Percentiles rank a stretch among this genome's conserved stretches.
Evolutionary conservation across 2,329 filamentous ascomycete species (phyloP).

Genomic region (Diaporthe citrichinensis): DNA sequence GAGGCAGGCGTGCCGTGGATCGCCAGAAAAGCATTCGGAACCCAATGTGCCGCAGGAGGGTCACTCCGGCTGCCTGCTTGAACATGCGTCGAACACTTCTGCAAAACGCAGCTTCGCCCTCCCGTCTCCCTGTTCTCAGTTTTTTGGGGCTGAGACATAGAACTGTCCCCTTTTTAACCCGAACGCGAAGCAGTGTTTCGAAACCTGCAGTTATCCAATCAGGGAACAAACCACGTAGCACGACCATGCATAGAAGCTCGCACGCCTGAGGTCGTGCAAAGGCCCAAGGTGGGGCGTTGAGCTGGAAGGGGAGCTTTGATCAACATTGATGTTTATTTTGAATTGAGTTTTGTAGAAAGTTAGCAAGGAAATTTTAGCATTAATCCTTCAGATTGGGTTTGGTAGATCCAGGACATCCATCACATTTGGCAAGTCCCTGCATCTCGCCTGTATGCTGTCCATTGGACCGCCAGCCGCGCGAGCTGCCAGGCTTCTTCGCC

Average conservation of each 20-base stretch:
- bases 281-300: neutral
- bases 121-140: neutral
- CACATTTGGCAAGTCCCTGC: neutral
- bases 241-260: slow-evolving; percentile 12
- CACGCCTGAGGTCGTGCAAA: slow-evolving; percentile 2
- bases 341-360: neutral
- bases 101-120: neutral
- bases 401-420: neutral
- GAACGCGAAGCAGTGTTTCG: slow-evolving; percentile 11
- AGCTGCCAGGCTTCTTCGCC: slow-evolving; percentile 14
- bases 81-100: neutral
- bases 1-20: slow-evolving; percentile 14
- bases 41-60: neutral
- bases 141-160: slow-evolving; percentile 21
- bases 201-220: slow-evolving; percentile 16
- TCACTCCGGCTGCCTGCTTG: slow-evolving; percentile 14
- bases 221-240: neutral
- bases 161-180: slow-evolving; percentile 24
- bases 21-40: slow-evolving; percentile 29
- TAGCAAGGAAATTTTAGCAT: neutral
- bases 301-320: neutral
- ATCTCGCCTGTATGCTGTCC: slow-evolving; percentile 8
- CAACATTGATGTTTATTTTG: slow-evolving; percentile 8
- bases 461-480: slow-evolving; percentile 1
- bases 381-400: neutral